Evolutionary conservation across 441 rosid species (phyloP).

Genomic region (Viola pubescens): DNA sequence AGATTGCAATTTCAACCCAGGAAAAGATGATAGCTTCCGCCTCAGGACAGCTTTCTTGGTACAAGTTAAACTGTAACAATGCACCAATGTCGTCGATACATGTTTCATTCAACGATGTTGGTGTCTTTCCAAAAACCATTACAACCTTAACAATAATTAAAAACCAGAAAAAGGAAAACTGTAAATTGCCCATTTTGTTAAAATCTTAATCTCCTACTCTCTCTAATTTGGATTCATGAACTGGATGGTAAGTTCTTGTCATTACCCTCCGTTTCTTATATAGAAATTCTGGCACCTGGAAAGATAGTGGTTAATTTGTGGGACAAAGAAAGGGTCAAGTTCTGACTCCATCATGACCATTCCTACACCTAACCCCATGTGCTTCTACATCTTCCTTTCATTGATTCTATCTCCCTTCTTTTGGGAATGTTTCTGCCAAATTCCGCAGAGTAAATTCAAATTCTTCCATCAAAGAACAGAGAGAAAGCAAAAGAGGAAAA

Average conservation of each 20-base stretch:
- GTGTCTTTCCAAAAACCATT: conserved; percentile 14
- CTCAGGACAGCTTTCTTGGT: conserved; percentile 50
- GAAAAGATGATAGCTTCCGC: conserved; percentile 59
- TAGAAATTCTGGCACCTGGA: conserved; percentile 7
- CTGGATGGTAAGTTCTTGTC: neutral
- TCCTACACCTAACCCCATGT: conserved; percentile 29
- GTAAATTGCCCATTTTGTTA: too few species aligned
- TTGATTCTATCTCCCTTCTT: neutral
- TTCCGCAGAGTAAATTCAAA: neutral
- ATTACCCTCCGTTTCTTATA: conserved; percentile 9
- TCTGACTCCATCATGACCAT: neutral
- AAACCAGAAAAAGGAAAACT: conserved; percentile 10
- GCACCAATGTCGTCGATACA: conserved; percentile 47
- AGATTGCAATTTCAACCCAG: conserved; percentile 47
- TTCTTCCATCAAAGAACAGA: neutral
- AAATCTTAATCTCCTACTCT: too few species aligned
- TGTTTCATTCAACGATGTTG: conserved; percentile 26
- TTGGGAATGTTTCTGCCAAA: neutral
- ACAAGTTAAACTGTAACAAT: conserved; percentile 35
- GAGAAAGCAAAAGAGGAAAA: too few species aligned
- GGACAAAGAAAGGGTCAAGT: conserved; percentile 25
- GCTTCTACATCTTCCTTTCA: conserved; percentile 8
- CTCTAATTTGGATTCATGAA: too few species aligned
- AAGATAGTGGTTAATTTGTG: conserved; percentile 20
- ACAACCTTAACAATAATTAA: conserved; percentile 20